Percentiles rank a stretch among this genome's conserved stretches.
Evolutionary conservation across 208 protist genomes (phyloP).

Genomic region (Leishmania major): DNA sequence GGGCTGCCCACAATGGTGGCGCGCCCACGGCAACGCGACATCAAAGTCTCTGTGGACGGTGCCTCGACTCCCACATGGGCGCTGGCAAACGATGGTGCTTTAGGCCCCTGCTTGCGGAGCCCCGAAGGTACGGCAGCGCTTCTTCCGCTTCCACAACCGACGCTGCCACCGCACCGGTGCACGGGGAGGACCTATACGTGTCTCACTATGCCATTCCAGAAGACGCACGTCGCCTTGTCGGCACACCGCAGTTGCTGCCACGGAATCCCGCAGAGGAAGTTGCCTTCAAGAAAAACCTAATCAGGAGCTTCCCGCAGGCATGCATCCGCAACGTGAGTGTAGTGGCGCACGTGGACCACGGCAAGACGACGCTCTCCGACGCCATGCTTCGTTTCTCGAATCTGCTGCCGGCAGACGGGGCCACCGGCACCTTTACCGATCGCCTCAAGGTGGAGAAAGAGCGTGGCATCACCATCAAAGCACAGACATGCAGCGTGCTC

Average conservation of each 20-base stretch:
- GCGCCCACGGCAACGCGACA: neutral
- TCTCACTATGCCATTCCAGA: constrained; percentile 38
- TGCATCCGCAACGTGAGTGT: constrained; percentile 92
- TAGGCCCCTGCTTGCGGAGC: neutral
- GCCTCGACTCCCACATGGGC: neutral
- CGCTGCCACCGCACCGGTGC: neutral
- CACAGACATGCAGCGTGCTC: constrained; percentile 94
- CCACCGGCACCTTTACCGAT: constrained; percentile 89
- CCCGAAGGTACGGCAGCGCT: constrained; percentile 1
- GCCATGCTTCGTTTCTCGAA: constrained; percentile 83
- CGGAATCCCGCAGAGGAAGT: constrained; percentile 37
- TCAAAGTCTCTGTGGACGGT: neutral
- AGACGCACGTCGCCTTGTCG: constrained; percentile 33
- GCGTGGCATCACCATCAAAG: constrained; percentile 97
- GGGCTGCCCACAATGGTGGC: neutral
- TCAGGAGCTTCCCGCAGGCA: constrained; percentile 53
- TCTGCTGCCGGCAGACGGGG: constrained; percentile 66
- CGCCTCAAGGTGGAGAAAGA: constrained; percentile 95
- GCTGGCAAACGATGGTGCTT: neutral
- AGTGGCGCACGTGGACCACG: constrained; percentile 93
- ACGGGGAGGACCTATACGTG: constrained; percentile 28
- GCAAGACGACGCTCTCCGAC: constrained; percentile 93
- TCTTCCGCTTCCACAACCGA: neutral
- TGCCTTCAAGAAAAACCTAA: constrained; percentile 42
- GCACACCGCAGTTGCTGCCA: constrained; percentile 37